Conservation (phyloP, 257 asterid species). For the Solanum peruvianum region DNA sequence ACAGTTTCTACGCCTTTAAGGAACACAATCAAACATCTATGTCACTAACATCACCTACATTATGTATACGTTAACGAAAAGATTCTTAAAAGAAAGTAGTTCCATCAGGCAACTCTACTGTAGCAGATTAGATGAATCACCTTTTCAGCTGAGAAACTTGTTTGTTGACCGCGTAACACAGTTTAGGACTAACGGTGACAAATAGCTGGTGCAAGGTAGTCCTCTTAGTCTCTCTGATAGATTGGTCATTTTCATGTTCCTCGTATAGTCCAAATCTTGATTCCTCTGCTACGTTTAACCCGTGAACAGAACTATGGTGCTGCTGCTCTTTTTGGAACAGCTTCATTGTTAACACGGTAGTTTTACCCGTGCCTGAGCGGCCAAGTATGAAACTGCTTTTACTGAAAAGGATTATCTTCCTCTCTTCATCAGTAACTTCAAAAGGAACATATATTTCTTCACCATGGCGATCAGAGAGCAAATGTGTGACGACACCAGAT, state of each 20-base stretch:
- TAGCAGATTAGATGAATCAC: slow-evolving; percentile 7
- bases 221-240: not conserved
- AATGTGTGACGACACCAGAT: slow-evolving; percentile 29
- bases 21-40: not conserved
- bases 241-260: not conserved
- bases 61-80: not conserved
- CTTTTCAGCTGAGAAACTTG: slow-evolving; percentile 47
- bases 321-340: slow-evolving; percentile 36
- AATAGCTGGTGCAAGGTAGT: slow-evolving; percentile 40
- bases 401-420: slow-evolving; percentile 25
- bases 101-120: not conserved
- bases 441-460: slow-evolving; percentile 43
- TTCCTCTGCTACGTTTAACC: not conserved
- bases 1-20: not conserved
- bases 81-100: not conserved
- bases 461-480: slow-evolving; percentile 39
- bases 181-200: slow-evolving; percentile 60
- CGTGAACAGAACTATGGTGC: slow-evolving; percentile 20
- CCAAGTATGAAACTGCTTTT: slow-evolving; percentile 55
- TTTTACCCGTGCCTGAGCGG: slow-evolving; percentile 69
- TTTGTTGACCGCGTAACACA: slow-evolving; percentile 57
- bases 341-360: slow-evolving; percentile 53
- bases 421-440: slow-evolving; percentile 59
- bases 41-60: not conserved
- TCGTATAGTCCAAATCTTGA: not conserved